Evolutionary conservation across 345 rosid genomes (phyloP).

Genomic region (Laguncularia racemosa): DNA sequence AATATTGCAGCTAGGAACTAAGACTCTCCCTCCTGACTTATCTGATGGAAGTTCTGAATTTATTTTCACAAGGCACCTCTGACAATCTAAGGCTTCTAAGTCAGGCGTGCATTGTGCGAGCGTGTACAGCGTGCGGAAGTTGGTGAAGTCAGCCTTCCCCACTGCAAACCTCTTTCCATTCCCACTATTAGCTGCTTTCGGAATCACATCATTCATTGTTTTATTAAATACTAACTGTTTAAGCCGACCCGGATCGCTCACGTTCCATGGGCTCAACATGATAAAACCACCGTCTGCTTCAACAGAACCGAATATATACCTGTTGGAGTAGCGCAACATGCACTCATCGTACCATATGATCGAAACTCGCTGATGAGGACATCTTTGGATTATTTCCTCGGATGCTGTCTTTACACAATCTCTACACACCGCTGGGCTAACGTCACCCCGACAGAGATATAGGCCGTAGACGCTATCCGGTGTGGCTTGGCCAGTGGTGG

Average conservation of each 20-base stretch:
- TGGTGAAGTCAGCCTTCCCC: slow-evolving; percentile 6
- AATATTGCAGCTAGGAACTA: slow-evolving; percentile 32
- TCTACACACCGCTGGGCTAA: slow-evolving; percentile 2
- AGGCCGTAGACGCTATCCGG: slow-evolving; percentile 11
- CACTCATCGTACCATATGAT: slow-evolving; percentile 28
- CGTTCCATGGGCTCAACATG: not conserved
- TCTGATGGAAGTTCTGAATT: slow-evolving; percentile 6
- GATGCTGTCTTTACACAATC: slow-evolving; percentile 15
- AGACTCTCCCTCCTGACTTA: slow-evolving; percentile 24
- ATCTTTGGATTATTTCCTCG: slow-evolving; percentile 4
- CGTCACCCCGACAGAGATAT: slow-evolving; percentile 35
- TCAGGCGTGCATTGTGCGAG: slow-evolving; percentile 53
- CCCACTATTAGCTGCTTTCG: slow-evolving; percentile 10
- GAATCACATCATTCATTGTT: slow-evolving; percentile 2
- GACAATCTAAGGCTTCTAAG: slow-evolving; percentile 20
- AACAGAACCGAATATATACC: not conserved
- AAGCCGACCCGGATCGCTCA: slow-evolving; percentile 2
- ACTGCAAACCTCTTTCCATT: slow-evolving; percentile 29
- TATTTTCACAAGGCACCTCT: slow-evolving; percentile 24
- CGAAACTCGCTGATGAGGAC: slow-evolving; percentile 15
- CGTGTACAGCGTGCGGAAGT: slow-evolving; percentile 20
- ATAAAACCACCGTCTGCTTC: rapidly evolving
- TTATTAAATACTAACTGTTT: not conserved
- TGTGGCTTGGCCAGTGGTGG: slow-evolving; percentile 10
- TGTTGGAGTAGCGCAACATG: slow-evolving; percentile 19